Conservation (phyloP, 768 basidiomycete species). For the Mycena amicta region DNA sequence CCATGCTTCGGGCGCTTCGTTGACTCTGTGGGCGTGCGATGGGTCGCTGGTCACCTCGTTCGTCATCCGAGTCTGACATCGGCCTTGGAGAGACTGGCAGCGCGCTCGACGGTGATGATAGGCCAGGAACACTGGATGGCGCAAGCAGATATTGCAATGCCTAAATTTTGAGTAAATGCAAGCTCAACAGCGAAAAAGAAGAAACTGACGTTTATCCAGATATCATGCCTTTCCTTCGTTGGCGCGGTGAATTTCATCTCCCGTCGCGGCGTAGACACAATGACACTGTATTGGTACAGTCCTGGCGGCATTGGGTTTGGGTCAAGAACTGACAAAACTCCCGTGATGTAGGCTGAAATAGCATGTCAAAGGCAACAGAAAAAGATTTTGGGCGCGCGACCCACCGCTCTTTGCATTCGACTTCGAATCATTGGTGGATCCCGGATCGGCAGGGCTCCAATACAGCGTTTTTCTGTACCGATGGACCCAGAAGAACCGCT, state of each 20-base stretch:
- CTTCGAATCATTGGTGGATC: slow-evolving; percentile 83
- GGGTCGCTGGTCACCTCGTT: slow-evolving; percentile 39
- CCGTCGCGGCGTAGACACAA: slow-evolving; percentile 89
- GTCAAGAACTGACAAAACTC: slow-evolving; percentile 89
- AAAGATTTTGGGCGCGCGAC: no score
- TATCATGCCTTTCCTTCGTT: slow-evolving; percentile 93
- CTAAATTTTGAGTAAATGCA: slow-evolving; percentile 42
- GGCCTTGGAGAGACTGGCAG: slow-evolving; percentile 50
- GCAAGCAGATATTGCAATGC: slow-evolving; percentile 89
- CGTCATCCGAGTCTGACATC: slow-evolving; percentile 54
- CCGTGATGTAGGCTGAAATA: slow-evolving; percentile 83
- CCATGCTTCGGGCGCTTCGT: slow-evolving; percentile 63
- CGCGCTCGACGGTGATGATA: slow-evolving; percentile 41
- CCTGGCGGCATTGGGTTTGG: slow-evolving; percentile 96
- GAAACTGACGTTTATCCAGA: slow-evolving; percentile 92
- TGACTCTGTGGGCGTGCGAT: slow-evolving; percentile 67
- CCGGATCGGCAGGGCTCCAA: slow-evolving; percentile 95
- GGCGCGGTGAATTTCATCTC: slow-evolving; percentile 99
- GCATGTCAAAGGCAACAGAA: slow-evolving; percentile 3
- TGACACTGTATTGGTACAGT: slow-evolving; percentile 87
- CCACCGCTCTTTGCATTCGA: slow-evolving; percentile 95
- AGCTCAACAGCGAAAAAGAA: slow-evolving; percentile 4
- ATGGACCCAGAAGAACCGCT: slow-evolving; percentile 99
- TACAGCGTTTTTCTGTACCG: slow-evolving; percentile 99
- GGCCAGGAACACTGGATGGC: slow-evolving; percentile 54